Evolutionary conservation across 108 stramenopile genomes (phyloP).

Genomic region (Skeletonema marinoi): DNA sequence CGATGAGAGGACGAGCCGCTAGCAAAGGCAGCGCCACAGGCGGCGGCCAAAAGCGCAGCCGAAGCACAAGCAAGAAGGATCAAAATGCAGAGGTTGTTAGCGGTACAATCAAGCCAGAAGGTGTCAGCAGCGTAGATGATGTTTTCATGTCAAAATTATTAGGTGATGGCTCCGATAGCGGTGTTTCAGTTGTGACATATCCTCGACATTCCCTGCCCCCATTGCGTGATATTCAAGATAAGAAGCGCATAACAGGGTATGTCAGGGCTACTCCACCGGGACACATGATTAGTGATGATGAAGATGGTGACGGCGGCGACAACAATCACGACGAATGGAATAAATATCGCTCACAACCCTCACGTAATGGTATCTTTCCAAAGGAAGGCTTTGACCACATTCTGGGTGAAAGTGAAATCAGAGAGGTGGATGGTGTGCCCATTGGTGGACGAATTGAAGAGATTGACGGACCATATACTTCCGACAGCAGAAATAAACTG

Average conservation of each 20-base stretch:
- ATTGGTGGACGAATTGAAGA: slow-evolving; percentile 22
- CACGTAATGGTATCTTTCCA: slow-evolving; percentile 36
- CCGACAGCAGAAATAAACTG: slow-evolving; percentile 11
- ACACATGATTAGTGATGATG: slow-evolving; percentile 6
- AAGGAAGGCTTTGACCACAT: slow-evolving; percentile 77
- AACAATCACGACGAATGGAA: slow-evolving; percentile 8
- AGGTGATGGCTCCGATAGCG: neutral
- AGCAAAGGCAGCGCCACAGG: neutral
- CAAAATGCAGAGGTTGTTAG: neutral
- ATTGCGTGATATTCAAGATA: neutral
- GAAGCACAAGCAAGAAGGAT: neutral
- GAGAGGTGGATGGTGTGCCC: slow-evolving; percentile 45
- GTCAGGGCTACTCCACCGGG: slow-evolving; percentile 46
- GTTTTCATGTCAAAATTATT: neutral
- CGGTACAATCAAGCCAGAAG: neutral
- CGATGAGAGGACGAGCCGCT: neutral
- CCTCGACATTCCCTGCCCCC: slow-evolving; percentile 17
- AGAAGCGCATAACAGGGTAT: slow-evolving; percentile 12
- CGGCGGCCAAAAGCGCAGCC: slow-evolving; percentile 2
- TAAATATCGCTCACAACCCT: slow-evolving; percentile 21
- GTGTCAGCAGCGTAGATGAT: neutral
- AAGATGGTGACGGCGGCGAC: neutral
- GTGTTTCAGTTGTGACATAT: slow-evolving; percentile 14
- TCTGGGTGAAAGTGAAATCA: slow-evolving; percentile 63
- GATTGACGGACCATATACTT: slow-evolving; percentile 27